A percentile compares a stretch with the other conserved stretches of the same genome.
These are phyloP conservation scores for Chlamydomonas schloesseri DNA, from an alignment of 139 green algal species.

Conservation along the genomic window DNA sequence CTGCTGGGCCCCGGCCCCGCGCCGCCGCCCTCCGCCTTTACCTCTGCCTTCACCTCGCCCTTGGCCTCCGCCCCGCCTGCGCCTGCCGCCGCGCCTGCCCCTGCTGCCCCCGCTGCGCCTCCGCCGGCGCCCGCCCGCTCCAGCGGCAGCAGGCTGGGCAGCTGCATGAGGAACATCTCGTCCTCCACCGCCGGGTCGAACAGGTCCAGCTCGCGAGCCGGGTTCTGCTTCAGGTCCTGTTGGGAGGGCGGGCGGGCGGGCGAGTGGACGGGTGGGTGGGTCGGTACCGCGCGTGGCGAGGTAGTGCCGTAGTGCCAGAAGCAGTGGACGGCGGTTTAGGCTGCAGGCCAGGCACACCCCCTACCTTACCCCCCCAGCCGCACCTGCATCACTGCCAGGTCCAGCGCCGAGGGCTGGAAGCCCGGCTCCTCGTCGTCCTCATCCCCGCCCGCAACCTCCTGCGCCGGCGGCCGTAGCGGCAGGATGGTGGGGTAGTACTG, in stretches of 20 bases:
- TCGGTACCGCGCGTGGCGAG: too few relatives aligned
- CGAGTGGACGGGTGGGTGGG: too few relatives aligned
- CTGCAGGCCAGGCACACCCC: too few relatives aligned
- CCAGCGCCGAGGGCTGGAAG: neutral
- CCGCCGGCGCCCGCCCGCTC: neutral
- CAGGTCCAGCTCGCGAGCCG: constrained; percentile 43
- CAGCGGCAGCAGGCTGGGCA: constrained; percentile 69
- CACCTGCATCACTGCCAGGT: constrained; percentile 23
- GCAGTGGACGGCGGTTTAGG: too few relatives aligned
- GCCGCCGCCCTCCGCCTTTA: neutral
- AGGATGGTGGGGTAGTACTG: constrained; percentile 73
- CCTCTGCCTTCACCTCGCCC: neutral
- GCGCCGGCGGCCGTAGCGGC: constrained; percentile 52
- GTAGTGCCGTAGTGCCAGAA: too few relatives aligned
- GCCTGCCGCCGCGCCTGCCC: too few relatives aligned
- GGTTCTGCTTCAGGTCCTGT: constrained; percentile 5
- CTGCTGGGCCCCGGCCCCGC: constrained; percentile 23
- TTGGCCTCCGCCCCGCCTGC: neutral
- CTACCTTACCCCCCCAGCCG: too few relatives aligned
- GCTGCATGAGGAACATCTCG: constrained; percentile 74
- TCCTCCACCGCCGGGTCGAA: constrained; percentile 30
- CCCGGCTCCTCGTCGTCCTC: constrained; percentile 16
- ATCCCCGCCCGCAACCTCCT: constrained; percentile 30
- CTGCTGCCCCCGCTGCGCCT: too few relatives aligned
- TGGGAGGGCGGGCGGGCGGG: too few relatives aligned